Evolutionary conservation across 2,329 filamentous ascomycete genomes (phyloP).

Genomic region (Allantophomopsis cytisporea): DNA sequence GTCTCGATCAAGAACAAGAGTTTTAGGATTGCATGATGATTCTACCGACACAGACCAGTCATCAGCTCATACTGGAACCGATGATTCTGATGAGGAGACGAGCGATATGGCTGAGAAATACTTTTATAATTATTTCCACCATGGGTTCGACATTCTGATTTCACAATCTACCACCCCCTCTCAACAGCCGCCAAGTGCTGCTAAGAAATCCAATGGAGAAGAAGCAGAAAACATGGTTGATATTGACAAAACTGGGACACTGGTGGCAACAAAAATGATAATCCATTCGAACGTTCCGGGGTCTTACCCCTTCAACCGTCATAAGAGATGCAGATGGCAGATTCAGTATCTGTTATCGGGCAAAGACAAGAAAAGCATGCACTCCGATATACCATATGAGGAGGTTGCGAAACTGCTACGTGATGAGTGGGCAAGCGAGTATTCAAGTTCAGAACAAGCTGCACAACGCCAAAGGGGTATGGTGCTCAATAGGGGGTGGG

Average conservation of each 20-base stretch:
- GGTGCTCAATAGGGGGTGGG: slow-evolving; percentile 85
- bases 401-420: slow-evolving; percentile 57
- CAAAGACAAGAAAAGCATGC: slow-evolving; percentile 7
- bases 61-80: slow-evolving; percentile 56
- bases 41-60: slow-evolving; percentile 63
- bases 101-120: slow-evolving; percentile 54
- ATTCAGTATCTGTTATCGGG: slow-evolving; percentile 38
- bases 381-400: slow-evolving; percentile 49
- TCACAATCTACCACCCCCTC: slow-evolving; percentile 59
- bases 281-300: slow-evolving; percentile 91
- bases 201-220: slow-evolving; percentile 8
- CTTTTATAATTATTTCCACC: slow-evolving; percentile 96
- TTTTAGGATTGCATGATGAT: slow-evolving; percentile 29
- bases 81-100: slow-evolving; percentile 46
- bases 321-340: slow-evolving; percentile 80
- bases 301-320: slow-evolving; percentile 92
- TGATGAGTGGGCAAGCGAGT: slow-evolving; percentile 55
- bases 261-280: slow-evolving; percentile 84
- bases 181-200: slow-evolving; percentile 39
- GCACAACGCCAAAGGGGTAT: slow-evolving; percentile 52
- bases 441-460: slow-evolving; percentile 38
- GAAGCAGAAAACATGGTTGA: neutral
- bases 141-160: slow-evolving; percentile 89
- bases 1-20: slow-evolving; percentile 27
- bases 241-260: slow-evolving; percentile 33